Base-by-base conservation (phyloP, 2,329 filamentous ascomycete genomes). In the Xylogone sp. region DNA sequence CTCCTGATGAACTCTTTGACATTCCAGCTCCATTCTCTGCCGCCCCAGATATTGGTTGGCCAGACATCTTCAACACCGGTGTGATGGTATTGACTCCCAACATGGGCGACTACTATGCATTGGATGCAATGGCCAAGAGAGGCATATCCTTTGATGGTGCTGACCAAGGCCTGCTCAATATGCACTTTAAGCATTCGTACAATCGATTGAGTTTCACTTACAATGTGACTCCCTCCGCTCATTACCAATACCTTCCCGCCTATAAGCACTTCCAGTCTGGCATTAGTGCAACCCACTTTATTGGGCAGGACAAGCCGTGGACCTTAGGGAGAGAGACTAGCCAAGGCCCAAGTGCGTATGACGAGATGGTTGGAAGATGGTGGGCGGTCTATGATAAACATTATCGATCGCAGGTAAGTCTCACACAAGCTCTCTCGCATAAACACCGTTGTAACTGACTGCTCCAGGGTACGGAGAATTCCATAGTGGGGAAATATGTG, bases 21-120 rank as follows among this genome's bases (percentile, higher is more conserved):
- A 67, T 84, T 21, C 64, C 73, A 3, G 72, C 82, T 45, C 65
- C 76, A 49, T 86, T 86, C 65, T 79, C 82, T 42, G 84, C 94
- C 2, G 91, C 89, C 10, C 92, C 94, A 27, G 94, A 99, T 69
- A 91, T 97, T 62, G 94, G 94, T 60, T 99, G 94, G 94, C 94
- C 94, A 29, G 94, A 99, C 72, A 82, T 92, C 55, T 97, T 97
- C 83, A 99, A 99, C 72, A 91, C 88, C n/a, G 94, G 94, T 64
- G 84, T 99, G 61, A 95, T 99, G 90, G 90, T 91, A 31, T 71
- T 99, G 53, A 86, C 79, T 16, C 94, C 94, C 29, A 87, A 93
- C 70, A 76, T 92, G 79, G 87, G 86, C 52, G 92, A 96, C 59
- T 97, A 92, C 71, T 86, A 90, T 71, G 88, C 90, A 42, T 78